These are phyloP conservation scores for Penicillium argentinense DNA, from an alignment of 495 filamentous ascomycete genomes.

Conservation along the genomic window DNA sequence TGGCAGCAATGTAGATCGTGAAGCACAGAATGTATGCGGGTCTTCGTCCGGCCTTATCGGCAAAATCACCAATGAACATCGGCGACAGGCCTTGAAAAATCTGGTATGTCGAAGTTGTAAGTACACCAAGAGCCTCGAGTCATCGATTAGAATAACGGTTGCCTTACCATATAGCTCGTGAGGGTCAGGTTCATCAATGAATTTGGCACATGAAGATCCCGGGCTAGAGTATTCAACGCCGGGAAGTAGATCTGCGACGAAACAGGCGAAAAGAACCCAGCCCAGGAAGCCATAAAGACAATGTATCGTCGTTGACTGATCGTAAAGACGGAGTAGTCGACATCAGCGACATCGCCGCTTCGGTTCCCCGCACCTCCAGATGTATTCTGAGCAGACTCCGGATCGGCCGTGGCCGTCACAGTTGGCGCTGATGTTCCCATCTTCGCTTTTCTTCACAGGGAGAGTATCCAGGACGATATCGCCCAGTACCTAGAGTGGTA, in stretches of 20 bases:
- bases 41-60: conserved; percentile 48
- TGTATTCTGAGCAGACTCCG: conserved; percentile 5
- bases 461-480: neutral
- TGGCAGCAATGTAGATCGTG: conserved; percentile 46
- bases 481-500: no score
- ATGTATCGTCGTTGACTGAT: conserved; percentile 35
- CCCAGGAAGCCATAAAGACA: conserved; percentile 60
- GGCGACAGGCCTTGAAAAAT: conserved; percentile 53
- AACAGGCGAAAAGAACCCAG: conserved; percentile 68
- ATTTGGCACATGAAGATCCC: conserved; percentile 58
- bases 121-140: neutral
- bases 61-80: conserved; percentile 47
- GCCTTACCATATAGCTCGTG: conserved; percentile 62
- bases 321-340: conserved; percentile 32
- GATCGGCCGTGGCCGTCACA: neutral
- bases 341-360: conserved; percentile 10
- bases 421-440: neutral
- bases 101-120: conserved; percentile 18
- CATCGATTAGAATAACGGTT: no score
- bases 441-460: neutral
- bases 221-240: conserved; percentile 60
- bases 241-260: conserved; percentile 77
- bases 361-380: conserved; percentile 7
- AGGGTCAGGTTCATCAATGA: conserved; percentile 68
- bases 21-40: conserved; percentile 49